Percentiles rank a stretch among this genome's conserved stretches.
phyloP scores from a whole-genome alignment of 83 land plant species.

The Picea abies region DNA sequence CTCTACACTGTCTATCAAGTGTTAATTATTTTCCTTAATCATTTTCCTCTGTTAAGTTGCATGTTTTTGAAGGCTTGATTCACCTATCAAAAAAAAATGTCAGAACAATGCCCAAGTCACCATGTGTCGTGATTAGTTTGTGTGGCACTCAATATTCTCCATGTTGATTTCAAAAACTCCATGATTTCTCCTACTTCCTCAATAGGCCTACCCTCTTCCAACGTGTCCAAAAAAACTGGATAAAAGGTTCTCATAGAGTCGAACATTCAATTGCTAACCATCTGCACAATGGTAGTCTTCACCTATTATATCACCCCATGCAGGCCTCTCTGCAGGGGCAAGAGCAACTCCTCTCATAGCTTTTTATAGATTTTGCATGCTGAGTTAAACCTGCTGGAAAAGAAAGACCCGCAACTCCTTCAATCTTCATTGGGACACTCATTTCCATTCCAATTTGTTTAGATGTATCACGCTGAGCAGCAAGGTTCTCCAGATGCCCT shows the following conservation, averaged over 20 bases:
- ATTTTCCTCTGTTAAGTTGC: too few species aligned
- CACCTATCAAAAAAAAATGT: neutral
- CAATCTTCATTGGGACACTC: too few species aligned
- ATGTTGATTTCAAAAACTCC: too few species aligned
- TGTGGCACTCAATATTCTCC: too few species aligned
- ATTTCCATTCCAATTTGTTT: too few species aligned
- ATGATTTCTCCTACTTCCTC: conserved; percentile 44
- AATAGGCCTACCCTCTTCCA: conserved; percentile 95
- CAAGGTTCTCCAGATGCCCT: too few species aligned
- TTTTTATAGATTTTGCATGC: conserved; percentile 77
- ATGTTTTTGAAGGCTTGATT: neutral
- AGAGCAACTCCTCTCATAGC: conserved; percentile 75
- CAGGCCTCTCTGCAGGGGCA: conserved; percentile 95
- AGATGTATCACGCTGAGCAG: too few species aligned
- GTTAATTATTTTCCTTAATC: too few species aligned
- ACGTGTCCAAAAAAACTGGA: conserved; percentile 89
- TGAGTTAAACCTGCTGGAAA: conserved; percentile 87
- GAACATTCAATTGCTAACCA: conserved; percentile 94
- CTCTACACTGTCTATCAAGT: too few species aligned
- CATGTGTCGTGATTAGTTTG: too few species aligned
- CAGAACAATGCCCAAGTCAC: neutral
- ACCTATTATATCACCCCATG: conserved; percentile 92
- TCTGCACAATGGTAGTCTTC: conserved; percentile 99
- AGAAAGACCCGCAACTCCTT: conserved; percentile 47
- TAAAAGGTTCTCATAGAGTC: conserved; percentile 89